Evolutionary conservation across 2,329 filamentous ascomycete genomes (phyloP), one percentile per base, ranked within the genome.

Genomic region (Zymoseptoria brevis): DNA sequence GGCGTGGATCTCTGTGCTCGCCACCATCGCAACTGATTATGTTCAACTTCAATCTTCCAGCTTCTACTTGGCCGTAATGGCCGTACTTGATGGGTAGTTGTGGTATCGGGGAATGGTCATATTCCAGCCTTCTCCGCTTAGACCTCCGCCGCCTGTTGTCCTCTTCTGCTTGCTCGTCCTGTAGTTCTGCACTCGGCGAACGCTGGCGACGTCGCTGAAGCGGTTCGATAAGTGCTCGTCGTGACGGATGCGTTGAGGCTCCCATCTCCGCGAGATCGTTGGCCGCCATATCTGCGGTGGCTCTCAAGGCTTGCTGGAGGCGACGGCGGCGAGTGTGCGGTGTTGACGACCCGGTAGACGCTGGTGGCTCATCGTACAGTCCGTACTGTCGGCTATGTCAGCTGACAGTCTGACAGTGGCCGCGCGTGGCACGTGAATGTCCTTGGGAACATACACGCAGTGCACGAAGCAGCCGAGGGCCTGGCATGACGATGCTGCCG

Each of bases 21-120:
- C 92, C 91, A 49, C 90, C 91, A 72, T 96, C 92, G 70, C 91
- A 96, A 77, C 87, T 94, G 54, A 89, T 82, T 62, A 96, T 86
- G 71, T 96, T 89, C 89, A 96, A 90, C 62, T 82, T 87, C 68
- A 96, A 77, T 64, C 83, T 81, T 3, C 91, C 92, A 0, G 90
- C 83, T 61, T 94, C 88, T 16, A 96, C 88, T 74, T 96, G 92
- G 19, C 92, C 93, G 72, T 87, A 90, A 68, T 86, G 86, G 21
- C 92, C 93, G 72, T 96, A 97, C 62, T 83, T 86, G 71, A 92
- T 89, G 53, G 71, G 68, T 57, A 70, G 67, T 64, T 57, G 67
- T 49, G 51, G 54, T 54, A 22, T 54, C 54, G 57, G 29, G 13
- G 60, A 57, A 7, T 57, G 63, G 13, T 70, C 59, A 21, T 73